Conservation (phyloP, 768 basidiomycete genomes). For the Terana coerulea region DNA sequence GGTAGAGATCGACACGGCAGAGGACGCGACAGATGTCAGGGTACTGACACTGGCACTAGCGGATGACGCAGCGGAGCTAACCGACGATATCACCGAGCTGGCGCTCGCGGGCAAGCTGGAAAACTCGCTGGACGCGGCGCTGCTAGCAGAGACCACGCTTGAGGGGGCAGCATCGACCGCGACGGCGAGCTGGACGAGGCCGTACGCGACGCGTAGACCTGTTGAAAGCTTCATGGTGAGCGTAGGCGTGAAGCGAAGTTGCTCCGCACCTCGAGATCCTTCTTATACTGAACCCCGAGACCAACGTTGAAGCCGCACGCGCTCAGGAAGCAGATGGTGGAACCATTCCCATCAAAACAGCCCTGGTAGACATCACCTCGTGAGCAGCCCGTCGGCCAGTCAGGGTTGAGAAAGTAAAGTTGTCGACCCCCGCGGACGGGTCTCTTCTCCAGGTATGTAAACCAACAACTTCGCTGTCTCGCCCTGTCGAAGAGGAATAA, state of each 20-base stretch:
- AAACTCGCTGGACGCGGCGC: neutral
- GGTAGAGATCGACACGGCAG: neutral
- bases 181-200: slow-evolving; percentile 9
- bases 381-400: slow-evolving; percentile 4
- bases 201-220: slow-evolving; percentile 9
- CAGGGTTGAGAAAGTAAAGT: no score
- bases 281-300: neutral
- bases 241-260: slow-evolving; percentile 2
- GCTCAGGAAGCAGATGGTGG: slow-evolving; percentile 5
- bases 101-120: neutral
- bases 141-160: neutral
- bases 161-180: slow-evolving; percentile 2
- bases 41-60: neutral
- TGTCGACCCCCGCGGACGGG: no score
- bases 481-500: no score
- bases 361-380: slow-evolving; percentile 1
- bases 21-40: neutral
- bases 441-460: no score
- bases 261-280: slow-evolving; percentile 4
- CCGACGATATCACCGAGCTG: neutral
- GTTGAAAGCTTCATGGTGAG: slow-evolving; percentile 14
- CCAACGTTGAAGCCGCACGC: neutral
- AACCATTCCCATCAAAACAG: neutral
- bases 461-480: no score
- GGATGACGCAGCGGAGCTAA: neutral